phyloP scores from a whole-genome alignment of 805 yeast genomes.

The Wickerhamiella bombiphila region DNA sequence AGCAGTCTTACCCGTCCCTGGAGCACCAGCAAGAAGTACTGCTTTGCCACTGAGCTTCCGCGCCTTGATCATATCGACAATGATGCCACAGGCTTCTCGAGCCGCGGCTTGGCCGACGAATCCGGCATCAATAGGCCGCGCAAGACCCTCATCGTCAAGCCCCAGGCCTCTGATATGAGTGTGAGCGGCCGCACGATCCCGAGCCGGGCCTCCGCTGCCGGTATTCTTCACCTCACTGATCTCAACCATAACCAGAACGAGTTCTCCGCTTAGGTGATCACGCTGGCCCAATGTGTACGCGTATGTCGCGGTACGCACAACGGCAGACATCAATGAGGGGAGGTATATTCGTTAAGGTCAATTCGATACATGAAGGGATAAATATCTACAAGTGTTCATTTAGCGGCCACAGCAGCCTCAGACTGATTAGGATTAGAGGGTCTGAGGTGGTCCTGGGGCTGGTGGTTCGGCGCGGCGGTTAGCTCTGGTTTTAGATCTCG shows the following conservation, averaged over 20 bases:
- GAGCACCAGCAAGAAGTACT: constrained; percentile 90
- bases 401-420: too few relatives aligned
- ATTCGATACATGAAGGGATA: too few relatives aligned
- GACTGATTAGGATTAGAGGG: too few relatives aligned
- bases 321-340: too few relatives aligned
- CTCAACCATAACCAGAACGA: constrained; percentile 74
- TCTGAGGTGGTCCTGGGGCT: too few relatives aligned
- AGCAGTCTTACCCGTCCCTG: constrained; percentile 98
- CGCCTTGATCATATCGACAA: constrained; percentile 83
- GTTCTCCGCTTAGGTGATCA: too few relatives aligned
- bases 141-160: constrained; percentile 74
- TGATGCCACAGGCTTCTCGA: constrained; percentile 74
- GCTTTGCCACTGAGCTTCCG: constrained; percentile 93
- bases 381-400: too few relatives aligned
- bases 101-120: constrained; percentile 66
- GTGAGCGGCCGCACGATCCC: constrained; percentile 80
- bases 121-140: constrained; percentile 78
- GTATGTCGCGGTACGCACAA: too few relatives aligned
- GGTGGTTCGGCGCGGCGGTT: too few relatives aligned
- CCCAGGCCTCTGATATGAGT: constrained; percentile 95
- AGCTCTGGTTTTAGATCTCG: too few relatives aligned
- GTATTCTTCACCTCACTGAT: constrained; percentile 58
- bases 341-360: too few relatives aligned
- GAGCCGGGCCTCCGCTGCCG: constrained; percentile 26
- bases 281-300: too few relatives aligned